phyloP scores from a whole-genome alignment of 2,329 filamentous ascomycete genomes.

The Ploettnerulaceae sp. region DNA sequence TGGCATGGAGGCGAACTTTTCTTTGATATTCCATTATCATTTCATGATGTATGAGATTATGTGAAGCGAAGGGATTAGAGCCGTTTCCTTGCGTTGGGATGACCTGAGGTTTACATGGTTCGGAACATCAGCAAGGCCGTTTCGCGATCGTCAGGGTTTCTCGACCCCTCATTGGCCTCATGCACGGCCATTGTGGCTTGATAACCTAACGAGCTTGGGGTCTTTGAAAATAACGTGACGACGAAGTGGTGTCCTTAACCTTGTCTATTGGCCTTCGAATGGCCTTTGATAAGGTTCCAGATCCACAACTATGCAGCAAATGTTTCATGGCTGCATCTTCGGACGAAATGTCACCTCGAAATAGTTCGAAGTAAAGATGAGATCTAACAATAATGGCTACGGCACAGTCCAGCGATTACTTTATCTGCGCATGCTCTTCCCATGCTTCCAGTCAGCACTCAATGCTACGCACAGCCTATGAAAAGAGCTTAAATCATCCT shows the following conservation, averaged over 20 bases:
- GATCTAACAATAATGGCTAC: neutral
- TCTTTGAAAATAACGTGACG: slow-evolving; percentile 30
- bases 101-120: neutral
- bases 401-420: neutral
- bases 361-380: neutral
- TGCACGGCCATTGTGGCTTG: slow-evolving; percentile 12
- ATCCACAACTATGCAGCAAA: neutral
- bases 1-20: slow-evolving; percentile 6
- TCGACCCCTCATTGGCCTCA: slow-evolving; percentile 24
- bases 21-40: neutral
- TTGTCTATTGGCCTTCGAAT: slow-evolving; percentile 4
- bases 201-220: slow-evolving; percentile 17
- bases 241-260: slow-evolving; percentile 27
- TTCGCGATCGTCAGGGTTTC: slow-evolving; percentile 23
- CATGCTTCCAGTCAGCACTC: slow-evolving; percentile 20
- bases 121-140: slow-evolving; percentile 16
- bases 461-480: slow-evolving; percentile 25
- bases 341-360: neutral
- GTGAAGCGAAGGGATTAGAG: slow-evolving; percentile 4
- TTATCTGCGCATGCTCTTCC: neutral
- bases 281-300: neutral
- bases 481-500: slow-evolving; percentile 15
- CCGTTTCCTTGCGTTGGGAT: slow-evolving; percentile 5
- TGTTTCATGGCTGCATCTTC: slow-evolving; percentile 1
- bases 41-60: neutral